A percentile compares a stretch with the other conserved stretches of the same genome.
These are phyloP conservation scores for Coniochaeta pulveracea DNA, from an alignment of 2,329 filamentous ascomycete genomes.

Conservation along the genomic window DNA sequence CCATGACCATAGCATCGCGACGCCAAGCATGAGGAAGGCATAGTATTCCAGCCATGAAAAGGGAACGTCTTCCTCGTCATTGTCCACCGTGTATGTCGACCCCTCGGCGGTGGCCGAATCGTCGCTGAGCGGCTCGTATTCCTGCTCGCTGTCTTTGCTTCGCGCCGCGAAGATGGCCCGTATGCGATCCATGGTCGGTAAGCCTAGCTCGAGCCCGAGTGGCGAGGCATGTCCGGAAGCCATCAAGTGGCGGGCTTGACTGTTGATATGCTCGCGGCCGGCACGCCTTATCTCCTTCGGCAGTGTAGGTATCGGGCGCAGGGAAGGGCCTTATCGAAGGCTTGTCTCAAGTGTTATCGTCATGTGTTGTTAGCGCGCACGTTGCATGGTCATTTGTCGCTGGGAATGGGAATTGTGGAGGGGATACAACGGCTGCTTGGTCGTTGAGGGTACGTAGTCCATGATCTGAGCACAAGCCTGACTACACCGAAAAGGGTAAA, in stretches of 20 bases:
- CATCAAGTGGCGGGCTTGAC: not conserved
- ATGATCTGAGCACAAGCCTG: too few relatives aligned
- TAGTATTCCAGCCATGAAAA: conserved; percentile 84
- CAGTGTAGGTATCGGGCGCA: too few relatives aligned
- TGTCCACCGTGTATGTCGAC: conserved; percentile 10
- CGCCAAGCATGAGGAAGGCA: conserved; percentile 74
- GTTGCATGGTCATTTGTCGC: too few relatives aligned
- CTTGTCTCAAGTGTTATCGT: too few relatives aligned
- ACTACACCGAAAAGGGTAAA: not conserved
- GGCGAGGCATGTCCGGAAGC: not conserved
- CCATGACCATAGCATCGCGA: conserved; percentile 98
- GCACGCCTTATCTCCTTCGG: too few relatives aligned
- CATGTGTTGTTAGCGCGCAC: too few relatives aligned
- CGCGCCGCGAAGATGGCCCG: conserved; percentile 21
- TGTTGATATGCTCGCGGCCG: too few relatives aligned
- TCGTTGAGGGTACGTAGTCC: too few relatives aligned
- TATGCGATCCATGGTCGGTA: conserved; percentile 26
- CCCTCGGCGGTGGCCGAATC: conserved; percentile 16
- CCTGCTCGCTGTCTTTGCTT: conserved; percentile 13
- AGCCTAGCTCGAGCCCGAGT: not conserved
- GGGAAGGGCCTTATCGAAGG: too few relatives aligned
- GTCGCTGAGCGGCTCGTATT: conserved; percentile 17
- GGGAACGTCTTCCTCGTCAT: conserved; percentile 25
- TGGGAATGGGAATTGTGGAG: too few relatives aligned
- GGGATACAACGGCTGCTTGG: too few relatives aligned